Evolutionary conservation across 2,329 filamentous ascomycete genomes (phyloP).

Genomic region (Colletotrichum chlorophyti): DNA sequence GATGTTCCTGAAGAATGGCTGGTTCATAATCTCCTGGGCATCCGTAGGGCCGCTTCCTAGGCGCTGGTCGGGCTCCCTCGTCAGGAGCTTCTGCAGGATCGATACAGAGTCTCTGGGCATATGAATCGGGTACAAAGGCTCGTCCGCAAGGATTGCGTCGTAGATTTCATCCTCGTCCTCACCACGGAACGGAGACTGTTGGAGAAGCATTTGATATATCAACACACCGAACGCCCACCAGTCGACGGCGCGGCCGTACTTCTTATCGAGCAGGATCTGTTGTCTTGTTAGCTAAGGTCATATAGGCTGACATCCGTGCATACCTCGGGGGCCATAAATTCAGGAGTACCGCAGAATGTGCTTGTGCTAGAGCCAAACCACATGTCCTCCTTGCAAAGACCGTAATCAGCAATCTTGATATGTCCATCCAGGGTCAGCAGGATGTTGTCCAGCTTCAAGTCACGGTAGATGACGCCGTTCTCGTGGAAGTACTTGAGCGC

Average conservation of each 20-base stretch:
- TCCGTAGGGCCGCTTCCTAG: constrained; percentile 95
- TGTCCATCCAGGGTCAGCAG: constrained; percentile 93
- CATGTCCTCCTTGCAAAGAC: constrained; percentile 99
- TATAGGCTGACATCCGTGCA: constrained; percentile 31
- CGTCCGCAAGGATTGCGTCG: constrained; percentile 95
- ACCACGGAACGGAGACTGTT: constrained; percentile 97
- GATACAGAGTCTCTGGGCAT: constrained; percentile 98
- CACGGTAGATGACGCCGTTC: constrained; percentile 98
- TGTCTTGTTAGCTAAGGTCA: constrained; percentile 37
- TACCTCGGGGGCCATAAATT: constrained; percentile 99
- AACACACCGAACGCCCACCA: constrained; percentile 99
- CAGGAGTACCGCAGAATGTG: constrained; percentile 98
- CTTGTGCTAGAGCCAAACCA: constrained; percentile 97
- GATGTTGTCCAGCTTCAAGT: constrained; percentile 93
- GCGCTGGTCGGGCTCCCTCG: constrained; percentile 90
- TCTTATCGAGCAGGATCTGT: constrained; percentile 95
- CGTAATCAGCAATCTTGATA: constrained; percentile 98
- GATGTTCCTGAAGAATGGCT: constrained; percentile 96
- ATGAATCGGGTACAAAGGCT: constrained; percentile 96
- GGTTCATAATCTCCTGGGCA: constrained; percentile 98
- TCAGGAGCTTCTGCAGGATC: constrained; percentile 96
- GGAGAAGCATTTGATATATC: constrained; percentile 99
- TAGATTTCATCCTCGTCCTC: constrained; percentile 99
- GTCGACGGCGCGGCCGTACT: constrained; percentile 95
- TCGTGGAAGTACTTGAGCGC: constrained; percentile 99